Evolutionary conservation across 257 asterid genomes (phyloP).

Genomic region (Nicotiana sylvestris): DNA sequence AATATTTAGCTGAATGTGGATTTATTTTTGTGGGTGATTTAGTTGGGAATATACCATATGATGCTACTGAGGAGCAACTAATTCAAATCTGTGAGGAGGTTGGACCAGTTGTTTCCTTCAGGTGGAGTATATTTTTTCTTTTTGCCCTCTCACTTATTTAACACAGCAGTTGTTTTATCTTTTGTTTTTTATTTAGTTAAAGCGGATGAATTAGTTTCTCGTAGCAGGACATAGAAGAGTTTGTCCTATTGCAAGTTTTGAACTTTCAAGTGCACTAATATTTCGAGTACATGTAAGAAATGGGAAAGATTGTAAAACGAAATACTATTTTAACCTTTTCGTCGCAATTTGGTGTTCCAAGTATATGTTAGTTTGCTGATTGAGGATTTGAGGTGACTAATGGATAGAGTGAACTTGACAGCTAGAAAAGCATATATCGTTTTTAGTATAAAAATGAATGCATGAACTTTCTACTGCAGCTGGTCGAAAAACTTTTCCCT

Average conservation of each 20-base stretch:
- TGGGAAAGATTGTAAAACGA: background rate
- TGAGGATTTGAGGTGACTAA: conserved; percentile 5
- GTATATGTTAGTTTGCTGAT: background rate
- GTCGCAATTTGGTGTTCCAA: background rate
- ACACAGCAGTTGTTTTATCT: background rate
- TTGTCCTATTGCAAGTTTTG: background rate
- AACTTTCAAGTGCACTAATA: background rate
- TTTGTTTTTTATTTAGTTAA: background rate
- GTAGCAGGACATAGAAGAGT: background rate
- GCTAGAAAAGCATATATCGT: background rate
- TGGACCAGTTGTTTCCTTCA: conserved; percentile 95
- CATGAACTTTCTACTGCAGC: background rate
- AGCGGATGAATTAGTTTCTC: background rate
- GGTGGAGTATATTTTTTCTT: conserved; percentile 41
- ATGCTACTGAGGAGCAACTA: conserved; percentile 94
- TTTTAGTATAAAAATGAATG: background rate
- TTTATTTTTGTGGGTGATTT: conserved; percentile 9
- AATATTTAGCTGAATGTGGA: background rate
- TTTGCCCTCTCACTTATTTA: background rate
- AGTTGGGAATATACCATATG: conserved; percentile 99
- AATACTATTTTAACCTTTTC: background rate
- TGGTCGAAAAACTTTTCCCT: background rate
- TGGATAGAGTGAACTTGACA: conserved; percentile 1
- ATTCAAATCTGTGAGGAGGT: conserved; percentile 92
- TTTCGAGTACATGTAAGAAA: background rate